Evolutionary conservation across 2,329 filamentous ascomycete genomes (phyloP).

Genomic region (Zymoseptoria passerinii): DNA sequence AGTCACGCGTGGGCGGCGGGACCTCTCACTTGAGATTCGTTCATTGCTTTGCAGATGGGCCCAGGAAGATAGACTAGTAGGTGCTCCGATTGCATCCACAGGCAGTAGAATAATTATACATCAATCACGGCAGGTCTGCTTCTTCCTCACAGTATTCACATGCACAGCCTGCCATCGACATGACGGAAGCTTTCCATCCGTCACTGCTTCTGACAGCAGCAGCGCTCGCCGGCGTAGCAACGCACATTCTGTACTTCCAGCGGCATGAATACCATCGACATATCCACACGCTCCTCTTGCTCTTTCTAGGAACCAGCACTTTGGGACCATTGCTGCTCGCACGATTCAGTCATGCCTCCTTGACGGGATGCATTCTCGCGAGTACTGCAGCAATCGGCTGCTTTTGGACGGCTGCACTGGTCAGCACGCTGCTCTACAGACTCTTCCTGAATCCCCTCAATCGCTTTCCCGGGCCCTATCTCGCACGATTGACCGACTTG

Average conservation of each 20-base stretch:
- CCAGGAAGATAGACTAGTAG: no score
- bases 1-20: no score
- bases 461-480: constrained; percentile 27
- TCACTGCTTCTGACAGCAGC: background rate
- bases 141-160: background rate
- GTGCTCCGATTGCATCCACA: no score
- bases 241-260: constrained; percentile 20
- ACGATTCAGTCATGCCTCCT: background rate
- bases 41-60: no score
- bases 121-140: background rate
- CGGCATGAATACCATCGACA: constrained; percentile 19
- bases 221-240: constrained; percentile 8
- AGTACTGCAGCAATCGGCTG: background rate
- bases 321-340: constrained; percentile 1
- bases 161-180: background rate
- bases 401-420: constrained; percentile 14
- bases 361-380: constrained; percentile 3
- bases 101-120: no score
- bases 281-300: constrained; percentile 6
- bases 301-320: constrained; percentile 5
- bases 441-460: constrained; percentile 27
- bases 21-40: no score
- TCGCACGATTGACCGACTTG: constrained; percentile 29
- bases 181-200: background rate
- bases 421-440: constrained; percentile 32